A percentile compares a stretch with the other conserved stretches of the same genome.
Evolutionary conservation across 495 filamentous ascomycete species (phyloP).

Genomic region (Friedmanniomyces simplex): DNA sequence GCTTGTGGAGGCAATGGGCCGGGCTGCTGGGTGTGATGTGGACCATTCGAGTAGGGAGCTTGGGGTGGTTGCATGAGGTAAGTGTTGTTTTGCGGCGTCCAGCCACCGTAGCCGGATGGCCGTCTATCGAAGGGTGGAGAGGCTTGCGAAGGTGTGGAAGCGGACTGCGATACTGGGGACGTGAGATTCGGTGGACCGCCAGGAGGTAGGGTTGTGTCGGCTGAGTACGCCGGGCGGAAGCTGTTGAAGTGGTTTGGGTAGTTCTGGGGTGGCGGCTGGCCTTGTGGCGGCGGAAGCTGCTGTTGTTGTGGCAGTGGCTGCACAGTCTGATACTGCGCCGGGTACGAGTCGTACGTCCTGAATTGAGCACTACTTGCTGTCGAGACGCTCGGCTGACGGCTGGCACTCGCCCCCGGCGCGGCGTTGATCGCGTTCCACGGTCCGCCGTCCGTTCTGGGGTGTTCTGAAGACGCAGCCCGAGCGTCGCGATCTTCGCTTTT

Average conservation of each 20-base stretch:
- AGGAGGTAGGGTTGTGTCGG: background rate
- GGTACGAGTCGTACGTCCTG: constrained; percentile 16
- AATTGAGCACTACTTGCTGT: constrained; percentile 11
- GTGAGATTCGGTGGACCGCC: constrained; percentile 12
- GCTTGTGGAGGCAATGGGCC: background rate
- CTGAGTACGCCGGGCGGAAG: constrained; percentile 16
- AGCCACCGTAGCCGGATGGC: background rate
- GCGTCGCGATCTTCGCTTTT: constrained; percentile 23
- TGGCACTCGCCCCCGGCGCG: constrained; percentile 8
- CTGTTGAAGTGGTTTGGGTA: constrained; percentile 7
- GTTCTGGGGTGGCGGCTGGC: background rate
- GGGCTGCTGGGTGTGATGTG: background rate
- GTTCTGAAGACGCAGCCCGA: constrained; percentile 13
- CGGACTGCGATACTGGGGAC: constrained; percentile 10
- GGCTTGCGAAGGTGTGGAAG: constrained; percentile 11
- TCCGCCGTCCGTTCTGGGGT: constrained; percentile 10
- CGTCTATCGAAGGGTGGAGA: constrained; percentile 10
- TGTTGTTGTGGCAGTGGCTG: background rate
- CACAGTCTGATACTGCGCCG: background rate
- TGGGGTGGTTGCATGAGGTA: constrained; percentile 1
- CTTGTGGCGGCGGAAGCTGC: background rate
- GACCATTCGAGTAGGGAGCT: background rate
- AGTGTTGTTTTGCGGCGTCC: constrained; percentile 12
- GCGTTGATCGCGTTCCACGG: constrained; percentile 29
- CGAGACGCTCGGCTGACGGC: constrained; percentile 1